A percentile compares a stretch with the other conserved stretches of the same genome.
phyloP scores from a whole-genome alignment of 495 filamentous ascomycete genomes.

The Penicillium desertorum region DNA sequence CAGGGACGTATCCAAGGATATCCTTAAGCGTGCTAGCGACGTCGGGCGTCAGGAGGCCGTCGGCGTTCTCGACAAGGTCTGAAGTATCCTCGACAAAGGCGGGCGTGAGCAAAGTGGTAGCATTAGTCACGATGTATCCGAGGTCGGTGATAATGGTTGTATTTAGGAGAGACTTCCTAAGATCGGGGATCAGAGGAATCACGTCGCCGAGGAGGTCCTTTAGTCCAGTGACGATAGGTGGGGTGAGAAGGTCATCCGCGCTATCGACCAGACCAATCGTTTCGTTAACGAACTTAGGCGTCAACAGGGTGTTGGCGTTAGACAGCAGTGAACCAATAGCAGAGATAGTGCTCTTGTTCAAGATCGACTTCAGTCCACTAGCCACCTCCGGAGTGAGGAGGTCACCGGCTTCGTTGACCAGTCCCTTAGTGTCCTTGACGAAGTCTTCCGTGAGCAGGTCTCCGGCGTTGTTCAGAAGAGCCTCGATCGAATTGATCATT shows the following conservation, averaged over 20 bases:
- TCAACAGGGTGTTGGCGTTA: slow-evolving; percentile 44
- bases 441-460: slow-evolving; percentile 39
- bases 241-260: slow-evolving; percentile 42
- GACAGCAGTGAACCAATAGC: slow-evolving; percentile 37
- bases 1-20: slow-evolving; percentile 31
- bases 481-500: slow-evolving; percentile 35
- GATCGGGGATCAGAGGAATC: slow-evolving; percentile 29
- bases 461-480: slow-evolving; percentile 40
- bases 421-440: slow-evolving; percentile 33
- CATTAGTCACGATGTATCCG: slow-evolving; percentile 38
- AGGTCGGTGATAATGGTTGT: slow-evolving; percentile 36
- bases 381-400: slow-evolving; percentile 16
- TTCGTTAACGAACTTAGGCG: slow-evolving; percentile 39
- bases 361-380: slow-evolving; percentile 18
- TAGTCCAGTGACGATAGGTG: slow-evolving; percentile 26
- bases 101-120: slow-evolving; percentile 37
- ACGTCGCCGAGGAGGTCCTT: slow-evolving; percentile 36
- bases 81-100: slow-evolving; percentile 34
- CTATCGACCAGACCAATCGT: slow-evolving; percentile 40
- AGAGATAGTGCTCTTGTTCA: slow-evolving; percentile 20
- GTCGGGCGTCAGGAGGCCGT: slow-evolving; percentile 35
- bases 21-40: slow-evolving; percentile 39
- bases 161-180: slow-evolving; percentile 35
- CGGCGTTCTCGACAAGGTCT: slow-evolving; percentile 36
- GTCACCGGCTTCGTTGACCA: slow-evolving; percentile 15